Evolutionary conservation across 2,329 filamentous ascomycete species (phyloP).

Genomic region (Alternaria rosae): DNA sequence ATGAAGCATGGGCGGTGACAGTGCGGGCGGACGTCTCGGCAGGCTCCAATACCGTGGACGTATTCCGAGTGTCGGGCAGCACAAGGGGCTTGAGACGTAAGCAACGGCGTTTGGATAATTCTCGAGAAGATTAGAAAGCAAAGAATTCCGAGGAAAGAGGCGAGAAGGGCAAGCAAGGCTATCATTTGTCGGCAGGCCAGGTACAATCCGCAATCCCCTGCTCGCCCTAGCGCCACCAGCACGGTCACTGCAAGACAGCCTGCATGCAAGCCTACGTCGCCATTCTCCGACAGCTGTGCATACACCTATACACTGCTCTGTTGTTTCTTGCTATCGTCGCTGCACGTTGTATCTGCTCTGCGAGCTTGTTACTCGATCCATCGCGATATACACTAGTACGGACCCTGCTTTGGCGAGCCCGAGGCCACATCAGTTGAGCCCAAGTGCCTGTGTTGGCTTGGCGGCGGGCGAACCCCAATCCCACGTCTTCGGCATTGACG

Average conservation of each 20-base stretch:
- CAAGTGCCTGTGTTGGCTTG: conserved; percentile 38
- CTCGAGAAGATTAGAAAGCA: not conserved
- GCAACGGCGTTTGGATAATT: not conserved
- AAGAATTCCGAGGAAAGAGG: not conserved
- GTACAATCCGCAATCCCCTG: conserved; percentile 46
- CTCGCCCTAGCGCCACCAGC: conserved; percentile 43
- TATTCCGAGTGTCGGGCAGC: not conserved
- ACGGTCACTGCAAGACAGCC: conserved; percentile 37
- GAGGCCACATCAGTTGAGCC: conserved; percentile 45
- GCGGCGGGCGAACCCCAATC: conserved; percentile 43
- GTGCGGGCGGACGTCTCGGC: not conserved
- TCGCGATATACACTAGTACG: conserved; percentile 20
- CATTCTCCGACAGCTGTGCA: conserved; percentile 29
- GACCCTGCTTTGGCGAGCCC: conserved; percentile 33
- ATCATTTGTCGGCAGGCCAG: conserved; percentile 16
- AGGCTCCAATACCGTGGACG: conserved; percentile 1
- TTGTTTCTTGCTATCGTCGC: not conserved
- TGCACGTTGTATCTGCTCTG: not conserved
- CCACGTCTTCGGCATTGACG: conserved; percentile 37
- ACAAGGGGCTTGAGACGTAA: not conserved
- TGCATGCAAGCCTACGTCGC: conserved; percentile 45
- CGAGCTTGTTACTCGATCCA: not conserved
- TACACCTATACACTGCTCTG: not conserved
- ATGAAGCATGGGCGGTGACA: conserved; percentile 5
- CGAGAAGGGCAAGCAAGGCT: conserved; percentile 1